A percentile compares a stretch with the other conserved stretches of the same genome.
Evolutionary conservation across 345 rosid genomes (phyloP).

Genomic region (Hypericum perforatum): DNA sequence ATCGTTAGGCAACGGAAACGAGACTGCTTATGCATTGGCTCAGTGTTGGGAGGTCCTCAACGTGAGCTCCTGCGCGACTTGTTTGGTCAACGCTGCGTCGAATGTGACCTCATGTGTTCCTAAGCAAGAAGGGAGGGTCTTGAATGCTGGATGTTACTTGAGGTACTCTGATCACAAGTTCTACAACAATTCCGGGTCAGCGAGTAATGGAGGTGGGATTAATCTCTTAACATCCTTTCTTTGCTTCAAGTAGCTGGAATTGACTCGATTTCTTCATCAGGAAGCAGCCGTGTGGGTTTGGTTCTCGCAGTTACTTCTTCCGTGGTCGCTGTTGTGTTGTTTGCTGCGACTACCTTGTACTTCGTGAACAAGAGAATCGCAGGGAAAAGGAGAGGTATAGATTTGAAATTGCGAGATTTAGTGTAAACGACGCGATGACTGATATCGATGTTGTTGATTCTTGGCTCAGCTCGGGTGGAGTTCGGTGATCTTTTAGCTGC

Average conservation of each 20-base stretch:
- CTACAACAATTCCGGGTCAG: conserved; percentile 43
- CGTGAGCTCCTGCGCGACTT: conserved; percentile 36
- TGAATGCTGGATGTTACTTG: conserved; percentile 77
- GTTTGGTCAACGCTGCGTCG: conserved; percentile 38
- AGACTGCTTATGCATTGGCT: conserved; percentile 69
- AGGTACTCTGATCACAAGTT: conserved; percentile 60
- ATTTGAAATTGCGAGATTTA: neutral
- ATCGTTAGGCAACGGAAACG: conserved; percentile 37
- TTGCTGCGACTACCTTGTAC: conserved; percentile 30
- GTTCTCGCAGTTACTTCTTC: conserved; percentile 47
- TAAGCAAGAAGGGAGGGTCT: conserved; percentile 54
- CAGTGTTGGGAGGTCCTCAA: conserved; percentile 73
- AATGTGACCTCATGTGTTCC: conserved; percentile 38
- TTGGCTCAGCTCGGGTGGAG: conserved; percentile 48
- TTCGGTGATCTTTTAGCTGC: conserved; percentile 42
- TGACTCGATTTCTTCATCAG: conserved; percentile 21
- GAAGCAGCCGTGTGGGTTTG: conserved; percentile 30
- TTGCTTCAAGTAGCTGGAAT: neutral
- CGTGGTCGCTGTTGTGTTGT: conserved; percentile 37
- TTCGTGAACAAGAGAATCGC: conserved; percentile 28
- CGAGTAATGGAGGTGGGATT: conserved; percentile 32
- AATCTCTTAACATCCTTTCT: neutral
- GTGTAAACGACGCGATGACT: neutral
- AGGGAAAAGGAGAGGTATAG: conserved; percentile 46
- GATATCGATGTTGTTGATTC: conserved; percentile 1